Evolutionary conservation across 2,329 filamentous ascomycete genomes (phyloP).

Genomic region (Ambrosiella cleistominuta): DNA sequence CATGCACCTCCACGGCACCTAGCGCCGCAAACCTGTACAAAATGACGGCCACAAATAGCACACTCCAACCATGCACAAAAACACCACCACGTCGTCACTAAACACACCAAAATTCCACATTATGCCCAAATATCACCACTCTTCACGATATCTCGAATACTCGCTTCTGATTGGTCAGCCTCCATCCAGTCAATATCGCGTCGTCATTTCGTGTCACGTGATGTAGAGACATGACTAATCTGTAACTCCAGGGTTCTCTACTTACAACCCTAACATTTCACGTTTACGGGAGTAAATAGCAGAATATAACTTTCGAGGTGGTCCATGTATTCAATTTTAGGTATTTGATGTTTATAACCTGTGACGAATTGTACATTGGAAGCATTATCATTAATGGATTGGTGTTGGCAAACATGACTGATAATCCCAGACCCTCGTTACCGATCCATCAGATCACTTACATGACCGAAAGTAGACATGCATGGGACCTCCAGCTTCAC

Average conservation of each 20-base stretch:
- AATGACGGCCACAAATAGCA: too few relatives aligned
- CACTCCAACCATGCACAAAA: background rate
- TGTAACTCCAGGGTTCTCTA: too few relatives aligned
- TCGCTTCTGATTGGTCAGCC: background rate
- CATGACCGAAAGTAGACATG: background rate
- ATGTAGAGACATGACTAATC: background rate
- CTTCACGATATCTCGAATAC: background rate
- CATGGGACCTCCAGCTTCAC: too few relatives aligned
- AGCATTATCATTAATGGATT: background rate
- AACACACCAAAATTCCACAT: background rate
- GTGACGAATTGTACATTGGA: too few relatives aligned
- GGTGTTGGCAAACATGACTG: background rate
- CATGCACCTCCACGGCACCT: too few relatives aligned
- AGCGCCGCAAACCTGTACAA: too few relatives aligned
- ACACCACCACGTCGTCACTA: background rate
- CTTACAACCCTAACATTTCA: too few relatives aligned
- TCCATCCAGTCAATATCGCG: background rate
- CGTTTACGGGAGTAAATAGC: too few relatives aligned
- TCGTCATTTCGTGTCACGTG: background rate
- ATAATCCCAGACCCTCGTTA: background rate
- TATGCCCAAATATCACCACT: background rate
- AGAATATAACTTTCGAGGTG: too few relatives aligned
- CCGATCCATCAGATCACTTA: background rate
- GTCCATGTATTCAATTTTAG: too few relatives aligned
- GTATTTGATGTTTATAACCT: too few relatives aligned